Conservation (phyloP, 2,329 filamentous ascomycete genomes). For the Exophiala sp. region DNA sequence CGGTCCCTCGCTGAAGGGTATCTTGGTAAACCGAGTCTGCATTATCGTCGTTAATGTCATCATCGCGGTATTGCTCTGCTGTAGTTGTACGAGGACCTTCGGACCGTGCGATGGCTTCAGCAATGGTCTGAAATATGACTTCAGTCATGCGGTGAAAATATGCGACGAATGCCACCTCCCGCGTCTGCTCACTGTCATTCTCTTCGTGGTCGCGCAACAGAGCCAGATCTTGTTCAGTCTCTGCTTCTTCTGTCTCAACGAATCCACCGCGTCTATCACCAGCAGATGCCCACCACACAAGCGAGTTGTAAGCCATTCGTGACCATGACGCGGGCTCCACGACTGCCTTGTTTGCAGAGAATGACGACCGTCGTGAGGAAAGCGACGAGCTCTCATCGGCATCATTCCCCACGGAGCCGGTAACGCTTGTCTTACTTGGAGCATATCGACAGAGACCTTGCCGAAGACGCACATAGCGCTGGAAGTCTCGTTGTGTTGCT, state of each 20-base stretch:
- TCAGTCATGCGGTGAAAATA: slow-evolving; percentile 47
- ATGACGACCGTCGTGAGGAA: slow-evolving; percentile 34
- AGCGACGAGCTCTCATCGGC: slow-evolving; percentile 37
- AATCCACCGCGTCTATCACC: slow-evolving; percentile 53
- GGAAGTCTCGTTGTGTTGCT: slow-evolving; percentile 84
- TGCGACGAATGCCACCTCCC: slow-evolving; percentile 45
- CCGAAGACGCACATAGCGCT: slow-evolving; percentile 67
- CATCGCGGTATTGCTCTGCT: slow-evolving; percentile 21
- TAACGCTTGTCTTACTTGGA: slow-evolving; percentile 24
- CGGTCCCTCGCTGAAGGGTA: slow-evolving; percentile 13
- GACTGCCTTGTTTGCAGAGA: slow-evolving; percentile 38
- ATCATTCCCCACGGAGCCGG: slow-evolving; percentile 29
- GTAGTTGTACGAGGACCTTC: slow-evolving; percentile 31
- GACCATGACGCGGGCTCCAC: slow-evolving; percentile 57
- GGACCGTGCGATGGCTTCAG: slow-evolving; percentile 39
- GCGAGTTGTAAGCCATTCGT: slow-evolving; percentile 54
- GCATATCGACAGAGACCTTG: slow-evolving; percentile 48
- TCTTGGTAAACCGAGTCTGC: background rate
- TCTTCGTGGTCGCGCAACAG: slow-evolving; percentile 37
- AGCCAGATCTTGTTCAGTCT: slow-evolving; percentile 41
- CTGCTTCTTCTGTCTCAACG: slow-evolving; percentile 50
- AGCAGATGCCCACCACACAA: slow-evolving; percentile 64
- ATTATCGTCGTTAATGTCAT: slow-evolving; percentile 17
- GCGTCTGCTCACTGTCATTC: slow-evolving; percentile 33
- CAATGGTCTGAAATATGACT: slow-evolving; percentile 41